Percentiles rank a stretch among this genome's conserved stretches.
Conservation (phyloP, 805 yeast species). For the Candida fluviatilis region DNA sequence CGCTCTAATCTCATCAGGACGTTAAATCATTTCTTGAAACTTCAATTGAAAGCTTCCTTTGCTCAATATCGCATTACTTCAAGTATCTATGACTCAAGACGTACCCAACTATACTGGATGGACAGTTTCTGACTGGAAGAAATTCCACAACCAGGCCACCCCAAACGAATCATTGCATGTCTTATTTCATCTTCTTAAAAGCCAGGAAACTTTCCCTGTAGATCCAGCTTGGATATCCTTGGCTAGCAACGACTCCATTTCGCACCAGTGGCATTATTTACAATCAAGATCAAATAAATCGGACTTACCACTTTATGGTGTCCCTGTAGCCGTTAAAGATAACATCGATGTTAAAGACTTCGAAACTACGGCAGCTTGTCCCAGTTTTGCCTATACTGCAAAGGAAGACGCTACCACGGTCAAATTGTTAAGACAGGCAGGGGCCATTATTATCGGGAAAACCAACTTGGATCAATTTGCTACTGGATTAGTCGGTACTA, state of each 20-base stretch:
- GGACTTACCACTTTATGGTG: slow-evolving; percentile 78
- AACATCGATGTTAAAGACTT: slow-evolving; percentile 84
- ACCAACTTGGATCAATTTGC: slow-evolving; percentile 97
- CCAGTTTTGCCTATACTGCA: slow-evolving; percentile 71
- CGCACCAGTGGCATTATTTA: slow-evolving; percentile 74
- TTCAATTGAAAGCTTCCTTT: too few relatives aligned
- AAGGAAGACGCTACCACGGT: slow-evolving; percentile 73
- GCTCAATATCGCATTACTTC: too few relatives aligned
- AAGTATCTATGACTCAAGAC: slow-evolving; percentile 1
- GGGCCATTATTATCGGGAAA: slow-evolving; percentile 91
- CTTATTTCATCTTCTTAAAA: slow-evolving; percentile 42
- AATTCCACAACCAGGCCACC: slow-evolving; percentile 59
- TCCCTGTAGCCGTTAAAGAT: slow-evolving; percentile 92
- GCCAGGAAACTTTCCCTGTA: slow-evolving; percentile 42
- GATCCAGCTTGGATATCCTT: slow-evolving; percentile 95
- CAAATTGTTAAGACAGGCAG: slow-evolving; percentile 68
- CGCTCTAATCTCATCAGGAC: too few relatives aligned
- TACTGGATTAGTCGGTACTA: slow-evolving; percentile 91
- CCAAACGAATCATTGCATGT: slow-evolving; percentile 56
- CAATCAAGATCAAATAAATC: slow-evolving; percentile 56
- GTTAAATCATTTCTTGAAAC: too few relatives aligned
- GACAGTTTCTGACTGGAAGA: slow-evolving; percentile 77
- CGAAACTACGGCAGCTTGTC: slow-evolving; percentile 94
- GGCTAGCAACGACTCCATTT: slow-evolving; percentile 56
- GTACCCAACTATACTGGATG: slow-evolving; percentile 51